These are phyloP conservation scores for Fusarium secorum DNA, from an alignment of 2,329 filamentous ascomycete genomes.

Conservation along the genomic window DNA sequence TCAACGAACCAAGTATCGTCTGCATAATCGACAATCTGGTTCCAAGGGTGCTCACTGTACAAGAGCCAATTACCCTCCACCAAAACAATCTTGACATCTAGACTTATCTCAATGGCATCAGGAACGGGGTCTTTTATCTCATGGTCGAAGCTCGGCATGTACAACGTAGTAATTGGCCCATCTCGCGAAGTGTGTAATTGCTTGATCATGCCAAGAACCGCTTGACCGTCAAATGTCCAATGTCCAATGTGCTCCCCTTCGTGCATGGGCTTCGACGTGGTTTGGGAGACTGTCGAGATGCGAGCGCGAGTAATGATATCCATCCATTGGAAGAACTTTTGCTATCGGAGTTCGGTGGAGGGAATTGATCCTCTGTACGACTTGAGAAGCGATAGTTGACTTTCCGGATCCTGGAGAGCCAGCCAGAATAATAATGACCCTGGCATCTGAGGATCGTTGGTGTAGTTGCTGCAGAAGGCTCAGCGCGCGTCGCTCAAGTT, in stretches of 20 bases:
- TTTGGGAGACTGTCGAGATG: neutral
- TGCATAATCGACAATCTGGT: neutral
- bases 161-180: neutral
- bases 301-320: neutral
- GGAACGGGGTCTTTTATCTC: neutral
- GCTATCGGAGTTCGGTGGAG: fast-evolving
- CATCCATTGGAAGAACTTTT: neutral
- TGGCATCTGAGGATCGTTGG: neutral
- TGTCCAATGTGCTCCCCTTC: neutral
- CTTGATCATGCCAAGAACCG: neutral
- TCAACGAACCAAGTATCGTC: neutral
- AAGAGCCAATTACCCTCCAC: neutral
- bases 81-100: neutral
- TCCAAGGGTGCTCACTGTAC: neutral
- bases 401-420: neutral
- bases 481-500: neutral
- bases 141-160: neutral
- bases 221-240: neutral
- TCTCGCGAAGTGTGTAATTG: neutral
- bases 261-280: neutral
- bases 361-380: neutral
- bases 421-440: neutral
- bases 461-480: neutral
- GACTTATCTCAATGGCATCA: neutral
- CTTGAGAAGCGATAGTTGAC: neutral